Conservation (phyloP, 441 rosid species). For the Eruca vesicaria region DNA sequence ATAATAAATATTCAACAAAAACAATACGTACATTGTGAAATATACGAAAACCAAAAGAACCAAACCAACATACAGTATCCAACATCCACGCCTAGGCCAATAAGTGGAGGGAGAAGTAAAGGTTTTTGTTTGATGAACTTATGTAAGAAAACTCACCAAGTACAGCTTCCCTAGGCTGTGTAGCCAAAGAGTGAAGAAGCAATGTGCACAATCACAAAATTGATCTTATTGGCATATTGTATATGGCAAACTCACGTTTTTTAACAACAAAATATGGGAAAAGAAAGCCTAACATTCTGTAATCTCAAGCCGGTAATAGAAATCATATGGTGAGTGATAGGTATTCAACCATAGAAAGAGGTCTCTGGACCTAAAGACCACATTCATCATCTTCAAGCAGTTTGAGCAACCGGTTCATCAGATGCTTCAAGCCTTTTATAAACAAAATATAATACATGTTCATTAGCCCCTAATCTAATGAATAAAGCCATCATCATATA, state of each 20-base stretch:
- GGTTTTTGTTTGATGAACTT: background rate
- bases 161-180: background rate
- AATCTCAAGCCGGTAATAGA: background rate
- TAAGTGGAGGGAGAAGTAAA: background rate
- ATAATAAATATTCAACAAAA: too few species aligned
- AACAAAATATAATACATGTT: background rate
- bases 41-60: too few species aligned
- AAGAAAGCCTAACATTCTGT: background rate
- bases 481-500: background rate
- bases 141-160: background rate
- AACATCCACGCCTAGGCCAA: too few species aligned
- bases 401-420: constrained; percentile 71
- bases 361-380: background rate
- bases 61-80: too few species aligned
- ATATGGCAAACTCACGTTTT: background rate
- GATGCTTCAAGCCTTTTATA: constrained; percentile 61
- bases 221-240: constrained; percentile 12
- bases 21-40: too few species aligned
- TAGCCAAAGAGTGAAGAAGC: background rate
- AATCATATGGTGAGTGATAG: background rate
- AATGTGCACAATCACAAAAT: constrained; percentile 5
- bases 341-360: background rate
- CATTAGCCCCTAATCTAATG: background rate
- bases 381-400: constrained; percentile 43
- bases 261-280: constrained; percentile 5